phyloP scores from a whole-genome alignment of 768 basidiomycete genomes.

The Mrakia hoshinonis region DNA sequence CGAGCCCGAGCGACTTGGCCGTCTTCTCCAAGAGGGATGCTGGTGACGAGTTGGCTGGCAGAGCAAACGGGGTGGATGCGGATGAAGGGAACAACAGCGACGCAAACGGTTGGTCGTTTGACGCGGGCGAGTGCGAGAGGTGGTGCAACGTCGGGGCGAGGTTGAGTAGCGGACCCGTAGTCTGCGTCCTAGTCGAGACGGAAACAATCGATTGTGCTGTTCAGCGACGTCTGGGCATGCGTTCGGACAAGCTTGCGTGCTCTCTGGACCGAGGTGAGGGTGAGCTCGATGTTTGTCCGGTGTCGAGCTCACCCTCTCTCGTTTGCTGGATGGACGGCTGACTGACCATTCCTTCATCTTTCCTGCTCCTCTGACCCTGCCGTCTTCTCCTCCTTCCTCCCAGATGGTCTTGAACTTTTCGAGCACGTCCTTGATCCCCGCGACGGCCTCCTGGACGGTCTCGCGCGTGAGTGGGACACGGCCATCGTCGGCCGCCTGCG shows the following conservation, averaged over 20 bases:
- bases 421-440: background rate
- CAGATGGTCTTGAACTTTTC: background rate
- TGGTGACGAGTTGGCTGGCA: background rate
- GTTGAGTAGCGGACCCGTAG: background rate
- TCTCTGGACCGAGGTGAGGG: background rate
- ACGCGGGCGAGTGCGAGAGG: background rate
- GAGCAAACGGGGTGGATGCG: slow-evolving; percentile 1
- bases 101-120: background rate
- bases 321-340: background rate
- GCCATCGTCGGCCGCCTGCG: background rate
- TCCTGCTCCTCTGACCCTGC: slow-evolving; percentile 7
- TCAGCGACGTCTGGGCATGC: too few relatives aligned
- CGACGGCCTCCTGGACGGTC: background rate
- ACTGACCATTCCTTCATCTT: slow-evolving; percentile 23
- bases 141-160: slow-evolving; percentile 1
- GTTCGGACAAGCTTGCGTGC: background rate
- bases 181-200: background rate
- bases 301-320: background rate
- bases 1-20: slow-evolving; percentile 21
- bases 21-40: slow-evolving; percentile 12
- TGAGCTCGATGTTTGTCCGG: background rate
- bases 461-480: slow-evolving; percentile 5
- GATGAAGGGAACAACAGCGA: background rate
- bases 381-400: slow-evolving; percentile 15
- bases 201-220: background rate